Evolutionary conservation across 768 basidiomycete species (phyloP), one percentile per base, ranked within the genome.

Genomic region (Fomitopsis pulvina): DNA sequence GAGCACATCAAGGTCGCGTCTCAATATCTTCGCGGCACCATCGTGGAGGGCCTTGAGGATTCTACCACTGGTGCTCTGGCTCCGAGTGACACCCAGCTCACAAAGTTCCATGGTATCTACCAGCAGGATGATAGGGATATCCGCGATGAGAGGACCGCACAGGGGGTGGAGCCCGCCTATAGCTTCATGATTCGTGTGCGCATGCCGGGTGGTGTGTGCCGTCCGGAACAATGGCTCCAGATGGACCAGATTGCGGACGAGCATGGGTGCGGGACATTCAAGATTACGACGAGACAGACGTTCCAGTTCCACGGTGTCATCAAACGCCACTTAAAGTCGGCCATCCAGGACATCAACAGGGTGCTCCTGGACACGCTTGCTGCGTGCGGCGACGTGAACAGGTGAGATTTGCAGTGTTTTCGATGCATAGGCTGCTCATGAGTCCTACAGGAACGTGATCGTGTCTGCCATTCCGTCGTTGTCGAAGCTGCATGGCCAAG

Each of bases 271-370:
- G 83, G 87, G 41, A 92, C 94, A 4, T 87, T 98, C 72, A 99
- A 99, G 75, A 84, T 99, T 57, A 99, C 96, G 41, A 99, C 96
- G 28, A 78, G 96, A 54, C 83, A 92, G 66, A 99, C 96, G 9
- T 99, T 98, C 85, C 96, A 99, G 70, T 98, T 96, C 78, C 96
- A 99, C 67, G 96, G 96, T 49, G 90, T 99, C 59, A 92, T 99
- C 73, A 99, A 99, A 75, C 79, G 79, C 55, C 92, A 99, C 65
- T 69, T 99, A 66, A 98, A 98, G 71, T 85, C 89, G 26, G 89
- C 93, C 16, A 97, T 99, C 55, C 94, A 96, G 71, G 91, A 83
- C 48, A 98, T 98, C 66, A 99, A 99, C 70, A 77, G 83, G 45
- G 83, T 77, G 21, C 63, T 97, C 57, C 74, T 99, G 51, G 96